These are phyloP conservation scores for Aspergillus sergii DNA, from an alignment of 2,329 filamentous ascomycete species.

Conservation along the genomic window DNA sequence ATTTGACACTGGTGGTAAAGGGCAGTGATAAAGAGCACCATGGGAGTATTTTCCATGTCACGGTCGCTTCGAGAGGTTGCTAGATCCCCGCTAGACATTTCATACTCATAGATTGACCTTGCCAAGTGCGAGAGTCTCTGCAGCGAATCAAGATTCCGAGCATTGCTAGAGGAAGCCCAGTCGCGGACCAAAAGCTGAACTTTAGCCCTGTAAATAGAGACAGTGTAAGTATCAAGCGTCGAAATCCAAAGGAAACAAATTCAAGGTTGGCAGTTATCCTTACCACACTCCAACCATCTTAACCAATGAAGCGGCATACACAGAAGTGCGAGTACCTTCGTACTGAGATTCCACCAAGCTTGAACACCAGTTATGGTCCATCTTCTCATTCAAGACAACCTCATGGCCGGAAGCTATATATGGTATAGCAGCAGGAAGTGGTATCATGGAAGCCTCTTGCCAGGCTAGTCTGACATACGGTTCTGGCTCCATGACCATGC, in stretches of 20 bases:
- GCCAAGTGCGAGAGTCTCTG: not conserved
- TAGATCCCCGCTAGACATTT: not conserved
- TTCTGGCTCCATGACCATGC: conserved; percentile 2
- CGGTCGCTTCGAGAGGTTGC: not conserved
- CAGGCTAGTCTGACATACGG: not conserved
- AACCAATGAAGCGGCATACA: not conserved
- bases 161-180: not conserved
- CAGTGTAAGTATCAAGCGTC: not conserved
- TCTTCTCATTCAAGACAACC: not conserved
- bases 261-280: not conserved
- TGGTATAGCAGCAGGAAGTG: not conserved
- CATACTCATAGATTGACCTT: not conserved
- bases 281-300: conserved; percentile 7
- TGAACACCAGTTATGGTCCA: conserved; percentile 1
- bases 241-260: not conserved
- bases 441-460: conserved; percentile 1
- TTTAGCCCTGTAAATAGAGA: not conserved
- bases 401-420: not conserved
- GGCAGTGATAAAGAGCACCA: not conserved
- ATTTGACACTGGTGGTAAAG: conserved; percentile 6
- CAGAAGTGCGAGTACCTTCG: not conserved
- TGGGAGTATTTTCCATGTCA: not conserved
- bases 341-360: not conserved
- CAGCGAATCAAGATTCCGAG: not conserved
- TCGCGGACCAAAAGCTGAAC: not conserved